A percentile compares a stretch with the other conserved stretches of the same genome.
These are phyloP conservation scores for Erigeron canadensis DNA, from an alignment of 129 eudicot genomes.

Conservation along the genomic window DNA sequence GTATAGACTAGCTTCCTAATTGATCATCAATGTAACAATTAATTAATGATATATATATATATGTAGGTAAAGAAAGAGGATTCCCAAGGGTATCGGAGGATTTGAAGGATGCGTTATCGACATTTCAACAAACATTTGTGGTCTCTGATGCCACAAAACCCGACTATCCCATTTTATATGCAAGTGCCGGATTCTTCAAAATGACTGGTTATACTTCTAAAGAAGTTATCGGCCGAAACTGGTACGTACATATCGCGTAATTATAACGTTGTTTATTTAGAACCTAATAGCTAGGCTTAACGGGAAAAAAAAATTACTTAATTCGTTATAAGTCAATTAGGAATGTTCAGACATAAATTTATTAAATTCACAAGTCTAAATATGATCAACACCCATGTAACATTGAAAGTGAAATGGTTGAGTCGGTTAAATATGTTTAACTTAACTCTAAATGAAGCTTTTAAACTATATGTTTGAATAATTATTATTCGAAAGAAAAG, in stretches of 20 bases:
- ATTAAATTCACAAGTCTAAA: no score
- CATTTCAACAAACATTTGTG: constrained; percentile 94
- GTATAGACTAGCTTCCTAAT: no score
- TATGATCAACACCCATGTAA: no score
- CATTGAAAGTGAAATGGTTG: no score
- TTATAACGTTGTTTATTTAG: no score
- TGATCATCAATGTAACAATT: no score
- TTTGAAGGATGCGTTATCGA: constrained; percentile 77
- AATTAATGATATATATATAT: not conserved
- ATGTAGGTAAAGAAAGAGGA: constrained; percentile 54
- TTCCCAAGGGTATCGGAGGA: constrained; percentile 88
- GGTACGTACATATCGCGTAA: constrained; percentile 53
- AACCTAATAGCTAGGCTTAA: no score
- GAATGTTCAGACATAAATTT: no score
- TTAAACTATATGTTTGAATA: not conserved
- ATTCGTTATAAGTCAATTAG: no score
- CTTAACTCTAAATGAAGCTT: no score
- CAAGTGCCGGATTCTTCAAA: constrained; percentile 93
- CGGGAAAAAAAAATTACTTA: no score
- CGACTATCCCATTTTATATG: constrained; percentile 81
- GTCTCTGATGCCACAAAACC: constrained; percentile 96
- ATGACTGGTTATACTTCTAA: constrained; percentile 94
- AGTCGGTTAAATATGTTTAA: no score
- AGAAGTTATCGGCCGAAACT: constrained; percentile 91
- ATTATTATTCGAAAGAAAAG: not conserved